Evolutionary conservation across 2,329 filamentous ascomycete species (phyloP).

Genomic region (Penicillium sp.): DNA sequence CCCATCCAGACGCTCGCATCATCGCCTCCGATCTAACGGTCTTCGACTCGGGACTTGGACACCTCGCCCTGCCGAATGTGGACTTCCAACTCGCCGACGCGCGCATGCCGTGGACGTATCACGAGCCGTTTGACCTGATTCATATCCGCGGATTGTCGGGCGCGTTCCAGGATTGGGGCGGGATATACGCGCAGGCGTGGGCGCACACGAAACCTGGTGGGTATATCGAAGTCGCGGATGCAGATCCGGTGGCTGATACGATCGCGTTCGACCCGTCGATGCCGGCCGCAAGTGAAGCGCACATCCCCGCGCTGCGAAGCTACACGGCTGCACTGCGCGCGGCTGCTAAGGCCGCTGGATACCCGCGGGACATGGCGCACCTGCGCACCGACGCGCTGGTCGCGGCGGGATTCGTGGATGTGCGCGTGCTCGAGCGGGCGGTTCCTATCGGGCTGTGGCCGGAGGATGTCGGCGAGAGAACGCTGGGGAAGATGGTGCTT

Average conservation of each 20-base stretch:
- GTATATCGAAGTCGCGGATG: slow-evolving; percentile 51
- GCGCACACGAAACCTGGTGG: slow-evolving; percentile 50
- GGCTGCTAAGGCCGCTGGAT: slow-evolving; percentile 44
- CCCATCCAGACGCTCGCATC: slow-evolving; percentile 50
- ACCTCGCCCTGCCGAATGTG: slow-evolving; percentile 42
- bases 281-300: slow-evolving; percentile 10
- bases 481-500: slow-evolving; percentile 46
- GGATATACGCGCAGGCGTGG: slow-evolving; percentile 50
- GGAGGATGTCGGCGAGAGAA: slow-evolving; percentile 34
- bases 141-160: slow-evolving; percentile 53
- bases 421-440: slow-evolving; percentile 41
- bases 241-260: slow-evolving; percentile 33
- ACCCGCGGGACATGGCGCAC: slow-evolving; percentile 47
- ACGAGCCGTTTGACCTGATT: slow-evolving; percentile 52
- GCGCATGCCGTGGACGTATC: slow-evolving; percentile 52
- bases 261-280: slow-evolving; percentile 12
- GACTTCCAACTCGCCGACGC: slow-evolving; percentile 55
- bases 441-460: slow-evolving; percentile 44
- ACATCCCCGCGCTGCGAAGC: slow-evolving; percentile 21
- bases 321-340: slow-evolving; percentile 38
- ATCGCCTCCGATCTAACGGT: slow-evolving; percentile 48
- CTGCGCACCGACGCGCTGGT: slow-evolving; percentile 43
- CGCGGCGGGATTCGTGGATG: slow-evolving; percentile 49
- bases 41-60: slow-evolving; percentile 45
- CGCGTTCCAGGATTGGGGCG: slow-evolving; percentile 50